Evolutionary conservation across 805 yeast species (phyloP).

Genomic region (Metschnikowia arizonensis): DNA sequence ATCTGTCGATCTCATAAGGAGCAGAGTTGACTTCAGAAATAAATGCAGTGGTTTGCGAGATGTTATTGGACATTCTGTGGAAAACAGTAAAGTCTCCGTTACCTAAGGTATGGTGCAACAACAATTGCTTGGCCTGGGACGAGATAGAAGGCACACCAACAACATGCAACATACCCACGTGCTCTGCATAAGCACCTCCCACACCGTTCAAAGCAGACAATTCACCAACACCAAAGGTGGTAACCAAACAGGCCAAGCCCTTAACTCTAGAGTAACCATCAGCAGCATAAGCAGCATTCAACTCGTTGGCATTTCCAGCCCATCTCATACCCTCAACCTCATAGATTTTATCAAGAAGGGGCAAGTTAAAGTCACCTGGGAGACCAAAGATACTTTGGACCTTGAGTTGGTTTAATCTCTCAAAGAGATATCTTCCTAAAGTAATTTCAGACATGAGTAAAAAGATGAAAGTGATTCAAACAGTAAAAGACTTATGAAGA

Average conservation of each 20-base stretch:
- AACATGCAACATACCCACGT: slow-evolving; percentile 77
- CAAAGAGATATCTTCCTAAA: slow-evolving; percentile 73
- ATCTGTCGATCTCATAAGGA: slow-evolving; percentile 66
- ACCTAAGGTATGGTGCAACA: slow-evolving; percentile 81
- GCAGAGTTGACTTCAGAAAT: slow-evolving; percentile 63
- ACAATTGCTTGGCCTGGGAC: slow-evolving; percentile 66
- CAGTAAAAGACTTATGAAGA: slow-evolving; percentile 1
- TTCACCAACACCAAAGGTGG: slow-evolving; percentile 92
- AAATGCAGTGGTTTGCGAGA: slow-evolving; percentile 62
- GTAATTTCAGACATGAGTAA: slow-evolving; percentile 44
- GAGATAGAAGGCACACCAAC: slow-evolving; percentile 82
- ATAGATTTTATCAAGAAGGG: slow-evolving; percentile 66
- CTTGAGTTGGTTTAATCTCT: slow-evolving; percentile 68
- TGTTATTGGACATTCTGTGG: slow-evolving; percentile 71
- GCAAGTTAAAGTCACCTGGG: slow-evolving; percentile 78
- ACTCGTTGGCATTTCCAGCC: slow-evolving; percentile 90
- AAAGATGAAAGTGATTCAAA: neutral
- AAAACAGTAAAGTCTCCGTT: slow-evolving; percentile 78
- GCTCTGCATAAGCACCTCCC: slow-evolving; percentile 88
- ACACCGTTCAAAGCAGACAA: slow-evolving; percentile 79
- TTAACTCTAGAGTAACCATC: slow-evolving; percentile 85
- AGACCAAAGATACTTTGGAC: slow-evolving; percentile 73
- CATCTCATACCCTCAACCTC: slow-evolving; percentile 74
- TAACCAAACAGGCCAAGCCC: slow-evolving; percentile 67
- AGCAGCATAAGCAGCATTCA: slow-evolving; percentile 85